Evolutionary conservation across 202 grass and related monocot species (phyloP), one percentile per base, ranked within the genome.

Genomic region (Schoenoplectus tabernaemontani): DNA sequence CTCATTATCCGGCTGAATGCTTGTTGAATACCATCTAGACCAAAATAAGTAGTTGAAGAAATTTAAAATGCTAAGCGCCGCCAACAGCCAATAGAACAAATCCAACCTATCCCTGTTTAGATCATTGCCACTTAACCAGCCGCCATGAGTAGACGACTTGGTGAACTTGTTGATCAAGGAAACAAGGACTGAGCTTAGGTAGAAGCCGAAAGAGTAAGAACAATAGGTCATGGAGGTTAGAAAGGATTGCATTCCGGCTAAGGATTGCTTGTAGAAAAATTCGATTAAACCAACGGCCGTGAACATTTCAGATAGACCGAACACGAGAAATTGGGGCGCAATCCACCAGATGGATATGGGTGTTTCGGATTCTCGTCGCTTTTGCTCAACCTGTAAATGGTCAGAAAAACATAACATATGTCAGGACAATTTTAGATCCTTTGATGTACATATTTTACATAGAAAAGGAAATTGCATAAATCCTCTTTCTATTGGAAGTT

Each of bases 151-250:
- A 3, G 59, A 24, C 22, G 56, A 42, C 11, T 43, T 76, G 12
- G 88, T 97, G 39, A 92, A 48, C 82, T 74, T 92, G 73, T 97
- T 93, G 44, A 93, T 83, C 20, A 92, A 76, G 1, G 94, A 93
- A 3, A 97, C 94, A 32, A 97, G 91, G 13, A 97, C 81, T 2
- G 94, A 93, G 84, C 94, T 97, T 67, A 97, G 83, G 86, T 88
- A 97, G 82, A 97, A 97, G 19, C 91, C 94, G 22, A 97, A 93
- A 5, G 94, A 97, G 82, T 97, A 97, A 41, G 94, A 97, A 86
- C 94, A 97, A 86, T 97, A 97, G 7, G 91, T 97, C 87, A 97
- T 90, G 85, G 94, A 89, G 20, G 91, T 97, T 26, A 97, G 77
- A 66, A 97, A 97, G 10, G 94, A 88, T 64, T 93, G 94, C 91